These are phyloP conservation scores for Fusarium subglutinans DNA, from an alignment of 2,329 filamentous ascomycete genomes.

Conservation along the genomic window DNA sequence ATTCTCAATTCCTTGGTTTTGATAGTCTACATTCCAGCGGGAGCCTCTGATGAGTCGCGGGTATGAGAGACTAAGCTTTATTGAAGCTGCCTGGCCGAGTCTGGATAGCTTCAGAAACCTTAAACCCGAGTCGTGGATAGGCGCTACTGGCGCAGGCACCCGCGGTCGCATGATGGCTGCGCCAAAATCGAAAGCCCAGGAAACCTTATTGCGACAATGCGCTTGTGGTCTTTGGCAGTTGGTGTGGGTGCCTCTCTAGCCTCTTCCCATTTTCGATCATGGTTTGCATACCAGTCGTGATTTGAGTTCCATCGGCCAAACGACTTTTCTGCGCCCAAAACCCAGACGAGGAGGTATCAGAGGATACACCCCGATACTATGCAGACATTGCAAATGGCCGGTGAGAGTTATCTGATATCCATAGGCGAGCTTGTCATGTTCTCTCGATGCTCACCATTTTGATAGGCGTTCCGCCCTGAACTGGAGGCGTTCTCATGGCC, in stretches of 20 bases:
- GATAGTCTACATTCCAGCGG: conserved; percentile 20
- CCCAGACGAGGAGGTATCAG: too few relatives aligned
- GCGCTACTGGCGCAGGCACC: conserved; percentile 34
- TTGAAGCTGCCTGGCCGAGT: conserved; percentile 5
- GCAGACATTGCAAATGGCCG: neutral
- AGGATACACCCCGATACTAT: neutral
- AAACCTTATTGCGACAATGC: conserved; percentile 21
- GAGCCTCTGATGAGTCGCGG: neutral
- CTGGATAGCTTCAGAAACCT: conserved; percentile 25
- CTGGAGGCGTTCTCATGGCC: neutral
- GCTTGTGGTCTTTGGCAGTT: neutral
- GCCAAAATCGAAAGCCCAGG: conserved; percentile 1
- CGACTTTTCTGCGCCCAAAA: neutral
- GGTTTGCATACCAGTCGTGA: conserved; percentile 22
- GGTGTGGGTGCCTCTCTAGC: neutral
- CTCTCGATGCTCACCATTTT: neutral
- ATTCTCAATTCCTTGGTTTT: conserved; percentile 14
- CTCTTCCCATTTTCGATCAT: neutral
- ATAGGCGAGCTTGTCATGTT: neutral
- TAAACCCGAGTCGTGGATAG: conserved; percentile 6
- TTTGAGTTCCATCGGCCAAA: conserved; percentile 16
- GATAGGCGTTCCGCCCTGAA: neutral
- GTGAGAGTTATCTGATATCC: neutral
- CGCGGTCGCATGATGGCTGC: neutral
- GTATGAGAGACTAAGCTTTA: conserved; percentile 8